Evolutionary conservation across 176 grass and related monocot species (phyloP).

Genomic region (Cenchrus fungigraminus): DNA sequence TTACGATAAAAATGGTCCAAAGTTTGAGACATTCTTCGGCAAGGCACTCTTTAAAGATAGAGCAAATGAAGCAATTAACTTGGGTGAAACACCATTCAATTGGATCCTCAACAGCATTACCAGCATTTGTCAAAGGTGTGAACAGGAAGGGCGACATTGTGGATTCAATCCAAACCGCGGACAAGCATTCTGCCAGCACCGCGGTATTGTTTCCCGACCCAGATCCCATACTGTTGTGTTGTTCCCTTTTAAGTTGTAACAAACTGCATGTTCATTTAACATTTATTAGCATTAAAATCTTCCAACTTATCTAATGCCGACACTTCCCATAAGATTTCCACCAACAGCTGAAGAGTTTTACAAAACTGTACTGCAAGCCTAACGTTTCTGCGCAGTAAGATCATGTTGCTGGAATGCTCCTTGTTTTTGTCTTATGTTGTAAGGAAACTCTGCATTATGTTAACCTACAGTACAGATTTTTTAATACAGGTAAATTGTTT

Average conservation of each 20-base stretch:
- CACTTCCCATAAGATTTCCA: not conserved
- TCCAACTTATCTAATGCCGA: not conserved
- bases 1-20: not conserved
- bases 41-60: not conserved
- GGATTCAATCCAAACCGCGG: conserved; percentile 16
- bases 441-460: not conserved
- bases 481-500: not conserved
- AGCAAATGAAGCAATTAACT: conserved; percentile 15
- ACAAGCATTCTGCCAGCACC: conserved; percentile 47
- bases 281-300: not conserved
- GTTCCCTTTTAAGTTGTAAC: not conserved
- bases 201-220: not conserved
- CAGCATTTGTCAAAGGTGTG: conserved; percentile 24
- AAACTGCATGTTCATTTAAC: not conserved
- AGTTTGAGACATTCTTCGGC: accelerated
- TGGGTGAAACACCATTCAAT: conserved; percentile 16
- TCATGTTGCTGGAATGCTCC: not conserved
- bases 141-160: conserved; percentile 33
- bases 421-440: not conserved
- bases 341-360: not conserved
- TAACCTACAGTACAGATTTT: not conserved
- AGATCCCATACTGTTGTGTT: not conserved
- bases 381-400: not conserved
- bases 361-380: not conserved
- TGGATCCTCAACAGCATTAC: conserved; percentile 38